Percentiles rank a stretch among this genome's conserved stretches.
Evolutionary conservation across 1,284 basidiomycete genomes (phyloP).

Genomic region (Athelia sp.): DNA sequence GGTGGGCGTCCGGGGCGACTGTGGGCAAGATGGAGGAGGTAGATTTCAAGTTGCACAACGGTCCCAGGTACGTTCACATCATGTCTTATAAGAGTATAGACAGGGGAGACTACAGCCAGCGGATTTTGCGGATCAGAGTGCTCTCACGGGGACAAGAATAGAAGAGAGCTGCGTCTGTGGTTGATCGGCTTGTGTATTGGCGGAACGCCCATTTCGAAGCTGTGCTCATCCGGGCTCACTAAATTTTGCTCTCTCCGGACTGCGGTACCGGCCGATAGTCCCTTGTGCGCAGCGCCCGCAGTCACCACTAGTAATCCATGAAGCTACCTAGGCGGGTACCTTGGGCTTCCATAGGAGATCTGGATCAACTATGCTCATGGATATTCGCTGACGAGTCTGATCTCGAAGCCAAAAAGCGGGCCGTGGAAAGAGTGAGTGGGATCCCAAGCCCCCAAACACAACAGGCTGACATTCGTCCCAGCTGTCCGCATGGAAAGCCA

Average conservation of each 20-base stretch:
- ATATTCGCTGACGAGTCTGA: conserved; percentile 72
- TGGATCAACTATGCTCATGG: conserved; percentile 79
- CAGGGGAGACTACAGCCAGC: too few species aligned
- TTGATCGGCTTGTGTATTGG: too few species aligned
- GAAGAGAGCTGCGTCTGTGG: too few species aligned
- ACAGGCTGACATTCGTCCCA: conserved; percentile 28
- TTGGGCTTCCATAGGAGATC: conserved; percentile 72
- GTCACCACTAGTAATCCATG: conserved; percentile 39
- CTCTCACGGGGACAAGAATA: too few species aligned
- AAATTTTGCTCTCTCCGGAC: too few species aligned
- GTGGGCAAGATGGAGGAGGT: background rate
- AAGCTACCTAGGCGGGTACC: conserved; percentile 78
- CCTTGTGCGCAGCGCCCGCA: too few species aligned
- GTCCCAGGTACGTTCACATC: too few species aligned
- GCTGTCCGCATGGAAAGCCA: conserved; percentile 75
- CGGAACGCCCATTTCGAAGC: too few species aligned
- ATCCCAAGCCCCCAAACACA: background rate
- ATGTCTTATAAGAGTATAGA: background rate
- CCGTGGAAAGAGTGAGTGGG: conserved; percentile 64
- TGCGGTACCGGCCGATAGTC: too few species aligned
- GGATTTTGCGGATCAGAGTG: background rate
- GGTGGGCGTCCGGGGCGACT: background rate
- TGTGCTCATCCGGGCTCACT: too few species aligned
- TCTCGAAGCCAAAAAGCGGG: conserved; percentile 48
- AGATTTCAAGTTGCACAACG: too few species aligned